Evolutionary conservation across 768 basidiomycete species (phyloP).

Genomic region (Rhodocollybia butyracea): DNA sequence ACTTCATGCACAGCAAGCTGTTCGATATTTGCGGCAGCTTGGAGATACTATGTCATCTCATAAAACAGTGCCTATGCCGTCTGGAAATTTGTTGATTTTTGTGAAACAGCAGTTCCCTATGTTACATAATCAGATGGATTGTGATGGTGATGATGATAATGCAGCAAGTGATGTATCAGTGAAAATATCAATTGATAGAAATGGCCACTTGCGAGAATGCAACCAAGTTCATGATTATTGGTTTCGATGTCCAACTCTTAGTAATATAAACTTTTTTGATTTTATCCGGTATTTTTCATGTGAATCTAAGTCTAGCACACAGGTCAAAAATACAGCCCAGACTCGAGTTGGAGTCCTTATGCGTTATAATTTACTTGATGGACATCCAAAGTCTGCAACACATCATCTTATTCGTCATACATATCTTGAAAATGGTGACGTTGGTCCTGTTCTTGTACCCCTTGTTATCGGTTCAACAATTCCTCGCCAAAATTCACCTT

Average conservation of each 20-base stretch:
- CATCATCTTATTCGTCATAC: slow-evolving; percentile 15
- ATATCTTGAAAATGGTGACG: slow-evolving; percentile 4
- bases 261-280: slow-evolving; percentile 23
- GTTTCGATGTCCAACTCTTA: slow-evolving; percentile 11
- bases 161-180: too few species aligned
- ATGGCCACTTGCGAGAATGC: slow-evolving; percentile 11
- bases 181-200: background rate
- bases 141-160: background rate
- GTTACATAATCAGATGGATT: background rate
- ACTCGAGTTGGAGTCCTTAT: background rate
- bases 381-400: slow-evolving; percentile 10
- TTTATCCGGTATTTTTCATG: slow-evolving; percentile 16
- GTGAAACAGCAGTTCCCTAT: background rate
- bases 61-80: slow-evolving; percentile 23
- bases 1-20: slow-evolving; percentile 33
- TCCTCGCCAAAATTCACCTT: background rate
- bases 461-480: background rate
- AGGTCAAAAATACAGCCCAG: background rate
- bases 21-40: slow-evolving; percentile 22
- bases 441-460: background rate
- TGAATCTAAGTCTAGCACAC: background rate
- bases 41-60: slow-evolving; percentile 26
- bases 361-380: background rate
- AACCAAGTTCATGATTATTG: slow-evolving; percentile 27
- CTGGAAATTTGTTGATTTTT: slow-evolving; percentile 10